Conservation (phyloP, 805 yeast genomes). For the Teunomyces atbi region DNA sequence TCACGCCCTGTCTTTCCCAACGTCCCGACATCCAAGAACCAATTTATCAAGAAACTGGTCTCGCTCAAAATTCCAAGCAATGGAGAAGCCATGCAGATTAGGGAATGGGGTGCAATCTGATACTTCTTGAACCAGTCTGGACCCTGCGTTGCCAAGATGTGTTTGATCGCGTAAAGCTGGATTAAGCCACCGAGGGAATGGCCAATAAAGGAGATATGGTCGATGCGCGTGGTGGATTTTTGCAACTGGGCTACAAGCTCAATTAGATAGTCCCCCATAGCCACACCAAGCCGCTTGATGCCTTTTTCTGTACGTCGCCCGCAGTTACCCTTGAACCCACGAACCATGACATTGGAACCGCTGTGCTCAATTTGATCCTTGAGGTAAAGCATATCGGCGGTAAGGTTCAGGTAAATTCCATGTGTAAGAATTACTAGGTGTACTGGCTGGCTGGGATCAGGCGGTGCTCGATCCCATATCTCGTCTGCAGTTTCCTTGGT, state of each 20-base stretch:
- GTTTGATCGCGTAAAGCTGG: constrained; percentile 41
- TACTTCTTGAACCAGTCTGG: constrained; percentile 25
- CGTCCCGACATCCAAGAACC: constrained; percentile 45
- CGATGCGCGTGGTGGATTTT: constrained; percentile 16
- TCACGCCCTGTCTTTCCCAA: constrained; percentile 47
- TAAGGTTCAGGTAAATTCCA: constrained; percentile 42
- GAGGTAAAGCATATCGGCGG: constrained; percentile 45
- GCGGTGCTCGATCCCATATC: constrained; percentile 32
- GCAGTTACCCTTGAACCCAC: constrained; percentile 40
- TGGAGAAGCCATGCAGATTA: constrained; percentile 43
- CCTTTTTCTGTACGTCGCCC: constrained; percentile 42
- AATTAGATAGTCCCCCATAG: constrained; percentile 28
- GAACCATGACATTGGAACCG: constrained; percentile 28
- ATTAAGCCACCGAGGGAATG: constrained; percentile 46
- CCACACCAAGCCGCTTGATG: constrained; percentile 33
- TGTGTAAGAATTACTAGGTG: constrained; percentile 44
- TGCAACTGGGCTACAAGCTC: constrained; percentile 21
- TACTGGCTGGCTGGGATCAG: constrained; percentile 26
- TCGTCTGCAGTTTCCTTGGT: constrained; percentile 26
- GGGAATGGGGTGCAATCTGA: constrained; percentile 30
- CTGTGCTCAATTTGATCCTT: constrained; percentile 30
- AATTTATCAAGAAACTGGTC: constrained; percentile 35
- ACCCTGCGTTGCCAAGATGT: constrained; percentile 32
- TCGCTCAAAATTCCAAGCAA: constrained; percentile 42
- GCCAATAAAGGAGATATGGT: constrained; percentile 39